Evolutionary conservation across 257 asterid genomes (phyloP), one percentile per base, ranked within the genome.

Genomic region (Petunia axillaris): DNA sequence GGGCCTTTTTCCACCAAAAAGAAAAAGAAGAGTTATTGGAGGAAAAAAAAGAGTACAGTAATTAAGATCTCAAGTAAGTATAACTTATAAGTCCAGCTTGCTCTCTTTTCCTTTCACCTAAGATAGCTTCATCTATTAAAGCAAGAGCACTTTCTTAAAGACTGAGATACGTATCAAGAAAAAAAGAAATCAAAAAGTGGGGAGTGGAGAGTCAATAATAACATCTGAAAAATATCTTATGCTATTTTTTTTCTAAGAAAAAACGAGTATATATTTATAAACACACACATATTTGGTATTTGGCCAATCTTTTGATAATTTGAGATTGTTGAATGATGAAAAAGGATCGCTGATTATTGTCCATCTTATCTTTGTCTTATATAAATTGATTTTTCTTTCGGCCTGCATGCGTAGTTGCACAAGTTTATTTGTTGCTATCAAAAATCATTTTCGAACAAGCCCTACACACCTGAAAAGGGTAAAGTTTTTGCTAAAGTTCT

Each of bases 271-370:
- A 38, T 53, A 55, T 46, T 0, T 25, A 25, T 25, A 25, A 25
- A 25, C 25, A n/a, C 46, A n/a, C 52, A 66, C 0, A 41, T 10
- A 46, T 16, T 25, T 70, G 9, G 10, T 10, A 16, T 46, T 71
- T 46, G 58, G 43, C 48, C 60, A 71, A 71, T 25, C 14, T 10
- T 48, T 71, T 10, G 1, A 76, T 76, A 58, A 58, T 76, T 76
- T 62, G 16, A 62, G 70, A 76, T 58, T 58, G 80, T 76, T 76
- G 58, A 43, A 58, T 58, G 58, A 76, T 76, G 80, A 76, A 58
- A 76, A 76, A 11, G 8, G 37, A 8, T 57, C 4, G 55, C 2
- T 58, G 67, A 76, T 16, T 76, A 41, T 77, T 59, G 44, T 37
- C 36, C 71, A 77, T 25, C 58, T 59, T 77, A 15, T 68, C 39